phyloP scores from a whole-genome alignment of 352 stramenopile species.

The Phytophthora lateralis region DNA sequence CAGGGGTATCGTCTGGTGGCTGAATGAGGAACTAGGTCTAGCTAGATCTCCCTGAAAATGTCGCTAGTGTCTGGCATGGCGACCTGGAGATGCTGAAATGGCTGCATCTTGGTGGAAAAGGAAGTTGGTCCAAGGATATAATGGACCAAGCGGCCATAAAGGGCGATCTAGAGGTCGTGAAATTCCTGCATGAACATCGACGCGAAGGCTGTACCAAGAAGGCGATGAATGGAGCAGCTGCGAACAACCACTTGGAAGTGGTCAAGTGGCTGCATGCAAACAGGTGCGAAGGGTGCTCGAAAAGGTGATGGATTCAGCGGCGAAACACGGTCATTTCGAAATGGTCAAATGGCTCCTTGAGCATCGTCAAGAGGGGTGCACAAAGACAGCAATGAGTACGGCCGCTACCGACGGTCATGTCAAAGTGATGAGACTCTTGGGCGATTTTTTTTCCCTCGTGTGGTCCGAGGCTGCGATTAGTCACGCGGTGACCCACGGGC shows the following conservation, averaged over 20 bases:
- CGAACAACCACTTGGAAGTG: slow-evolving; percentile 8
- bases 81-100: slow-evolving; percentile 18
- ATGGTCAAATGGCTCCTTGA: slow-evolving; percentile 14
- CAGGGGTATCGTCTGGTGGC: slow-evolving; percentile 7
- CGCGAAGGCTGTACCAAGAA: slow-evolving; percentile 8
- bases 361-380: slow-evolving; percentile 2
- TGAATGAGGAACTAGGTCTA: slow-evolving; percentile 7
- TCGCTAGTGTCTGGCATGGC: slow-evolving; percentile 2
- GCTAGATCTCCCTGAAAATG: background rate
- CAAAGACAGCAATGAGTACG: slow-evolving; percentile 1
- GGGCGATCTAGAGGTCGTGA: slow-evolving; percentile 20
- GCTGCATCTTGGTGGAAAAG: slow-evolving; percentile 18
- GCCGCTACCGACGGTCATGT: slow-evolving; percentile 11
- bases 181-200: slow-evolving; percentile 18
- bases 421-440: slow-evolving; percentile 27
- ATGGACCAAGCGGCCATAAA: slow-evolving; percentile 20
- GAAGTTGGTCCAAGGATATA: slow-evolving; percentile 6
- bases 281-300: background rate
- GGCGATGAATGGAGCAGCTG: slow-evolving; percentile 8
- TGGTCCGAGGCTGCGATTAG: slow-evolving; percentile 25
- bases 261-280: slow-evolving; percentile 14
- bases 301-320: slow-evolving; percentile 12
- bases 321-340: slow-evolving; percentile 4
- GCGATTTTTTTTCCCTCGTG: slow-evolving; percentile 16
- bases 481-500: slow-evolving; percentile 8